Conservation (phyloP, 495 filamentous ascomycete species). For the Penicillium soppii region DNA sequence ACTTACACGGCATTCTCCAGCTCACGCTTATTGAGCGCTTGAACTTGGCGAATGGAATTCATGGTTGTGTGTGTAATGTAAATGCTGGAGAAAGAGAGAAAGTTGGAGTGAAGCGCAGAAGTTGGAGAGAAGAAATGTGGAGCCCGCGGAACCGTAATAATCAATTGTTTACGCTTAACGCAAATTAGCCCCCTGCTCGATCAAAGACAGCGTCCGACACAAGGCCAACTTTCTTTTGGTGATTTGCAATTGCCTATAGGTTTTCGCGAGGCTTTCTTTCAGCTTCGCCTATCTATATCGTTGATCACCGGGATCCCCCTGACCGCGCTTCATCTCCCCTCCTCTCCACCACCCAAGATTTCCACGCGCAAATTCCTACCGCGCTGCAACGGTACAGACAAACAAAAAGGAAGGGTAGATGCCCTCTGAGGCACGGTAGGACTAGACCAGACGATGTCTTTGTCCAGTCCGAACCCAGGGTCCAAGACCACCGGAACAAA, state of each 20-base stretch:
- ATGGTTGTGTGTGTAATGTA: constrained; percentile 43
- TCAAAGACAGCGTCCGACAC: neutral
- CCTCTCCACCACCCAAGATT: constrained; percentile 1
- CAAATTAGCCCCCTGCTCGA: constrained; percentile 14
- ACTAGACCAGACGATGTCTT: constrained; percentile 44
- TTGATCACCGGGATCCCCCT: constrained; percentile 21
- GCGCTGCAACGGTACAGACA: constrained; percentile 3
- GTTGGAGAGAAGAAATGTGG: constrained; percentile 23
- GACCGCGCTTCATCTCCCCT: constrained; percentile 16
- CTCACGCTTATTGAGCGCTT: constrained; percentile 92
- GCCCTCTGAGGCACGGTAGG: constrained; percentile 36
- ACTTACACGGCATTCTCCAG: constrained; percentile 78
- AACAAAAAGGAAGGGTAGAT: constrained; percentile 33
- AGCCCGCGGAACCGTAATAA: constrained; percentile 33
- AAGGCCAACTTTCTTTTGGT: neutral
- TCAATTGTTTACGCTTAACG: constrained; percentile 27
- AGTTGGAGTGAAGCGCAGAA: constrained; percentile 8
- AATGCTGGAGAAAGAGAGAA: constrained; percentile 4
- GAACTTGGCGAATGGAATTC: constrained; percentile 90
- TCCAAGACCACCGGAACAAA: constrained; percentile 35
- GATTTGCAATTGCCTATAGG: neutral
- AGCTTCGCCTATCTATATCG: neutral
- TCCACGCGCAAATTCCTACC: constrained; percentile 5
- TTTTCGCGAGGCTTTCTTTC: neutral
- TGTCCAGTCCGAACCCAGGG: constrained; percentile 38